These are phyloP conservation scores for Yarrowia bubula DNA, from an alignment of 805 yeast species.

Conservation along the genomic window DNA sequence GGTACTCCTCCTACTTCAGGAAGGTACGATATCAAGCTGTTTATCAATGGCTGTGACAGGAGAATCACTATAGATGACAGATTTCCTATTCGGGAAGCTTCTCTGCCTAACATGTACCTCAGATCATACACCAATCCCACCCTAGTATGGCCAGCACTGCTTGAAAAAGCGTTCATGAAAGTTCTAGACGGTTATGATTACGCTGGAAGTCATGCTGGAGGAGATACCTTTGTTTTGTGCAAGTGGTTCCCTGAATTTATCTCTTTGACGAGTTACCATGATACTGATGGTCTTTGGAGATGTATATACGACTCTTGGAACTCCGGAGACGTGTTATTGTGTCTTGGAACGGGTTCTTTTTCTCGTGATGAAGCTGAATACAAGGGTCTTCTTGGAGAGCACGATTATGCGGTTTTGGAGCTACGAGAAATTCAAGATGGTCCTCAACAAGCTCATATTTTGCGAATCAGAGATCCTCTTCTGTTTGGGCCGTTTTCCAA, in stretches of 20 bases:
- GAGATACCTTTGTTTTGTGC: slow-evolving; percentile 61
- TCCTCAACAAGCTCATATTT: not conserved
- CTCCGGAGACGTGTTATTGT: slow-evolving; percentile 47
- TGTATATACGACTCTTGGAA: slow-evolving; percentile 39
- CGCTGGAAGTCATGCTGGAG: slow-evolving; percentile 72
- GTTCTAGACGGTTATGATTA: slow-evolving; percentile 60
- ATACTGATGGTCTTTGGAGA: slow-evolving; percentile 40
- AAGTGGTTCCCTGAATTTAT: slow-evolving; percentile 74
- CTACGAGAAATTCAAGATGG: slow-evolving; percentile 36
- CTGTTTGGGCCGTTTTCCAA: slow-evolving; percentile 23
- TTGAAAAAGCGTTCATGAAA: slow-evolving; percentile 74
- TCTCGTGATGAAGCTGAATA: slow-evolving; percentile 38
- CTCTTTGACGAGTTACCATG: slow-evolving; percentile 31
- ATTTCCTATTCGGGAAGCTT: slow-evolving; percentile 42
- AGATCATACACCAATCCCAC: slow-evolving; percentile 41
- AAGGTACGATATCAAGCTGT: slow-evolving; percentile 45
- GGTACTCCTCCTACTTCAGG: slow-evolving; percentile 33
- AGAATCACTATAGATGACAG: slow-evolving; percentile 48
- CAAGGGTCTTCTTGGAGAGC: slow-evolving; percentile 51
- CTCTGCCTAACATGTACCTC: slow-evolving; percentile 38
- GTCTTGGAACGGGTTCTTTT: slow-evolving; percentile 65
- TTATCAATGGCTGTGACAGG: slow-evolving; percentile 55
- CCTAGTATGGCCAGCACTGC: slow-evolving; percentile 63
- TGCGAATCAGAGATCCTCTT: slow-evolving; percentile 5
- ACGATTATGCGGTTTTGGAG: slow-evolving; percentile 67